These are phyloP conservation scores for Calendula officinalis DNA, from an alignment of 129 eudicot species.

Conservation along the genomic window DNA sequence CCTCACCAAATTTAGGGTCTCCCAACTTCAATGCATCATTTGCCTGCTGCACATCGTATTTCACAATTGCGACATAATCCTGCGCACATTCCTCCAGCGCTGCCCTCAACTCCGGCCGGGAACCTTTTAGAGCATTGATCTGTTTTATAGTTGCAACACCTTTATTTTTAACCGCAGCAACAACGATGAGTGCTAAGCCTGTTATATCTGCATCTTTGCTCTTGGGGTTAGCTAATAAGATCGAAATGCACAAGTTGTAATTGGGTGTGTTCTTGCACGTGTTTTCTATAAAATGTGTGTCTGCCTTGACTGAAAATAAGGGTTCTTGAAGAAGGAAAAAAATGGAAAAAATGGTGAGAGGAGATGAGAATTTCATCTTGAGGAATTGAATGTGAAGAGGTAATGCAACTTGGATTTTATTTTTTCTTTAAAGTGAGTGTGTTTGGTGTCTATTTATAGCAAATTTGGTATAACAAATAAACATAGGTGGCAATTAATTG, in stretches of 20 bases:
- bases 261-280: constrained; percentile 45
- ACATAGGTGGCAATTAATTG: too few species aligned
- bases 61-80: constrained; percentile 28
- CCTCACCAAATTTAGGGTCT: constrained; percentile 49
- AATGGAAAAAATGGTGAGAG: constrained; percentile 16
- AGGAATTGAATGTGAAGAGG: background rate
- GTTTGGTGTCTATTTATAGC: constrained; percentile 14
- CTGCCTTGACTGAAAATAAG: constrained; percentile 22
- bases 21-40: constrained; percentile 31
- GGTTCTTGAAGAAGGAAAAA: constrained; percentile 22
- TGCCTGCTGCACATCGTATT: constrained; percentile 32
- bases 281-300: constrained; percentile 28
- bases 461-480: background rate
- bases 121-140: background rate
- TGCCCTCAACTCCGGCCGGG: constrained; percentile 6
- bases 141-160: constrained; percentile 11
- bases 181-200: constrained; percentile 36
- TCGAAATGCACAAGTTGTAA: constrained; percentile 31
- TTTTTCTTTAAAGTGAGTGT: background rate
- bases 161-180: constrained; percentile 32
- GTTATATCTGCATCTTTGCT: constrained; percentile 44
- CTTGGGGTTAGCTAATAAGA: constrained; percentile 31
- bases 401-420: background rate
- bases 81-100: constrained; percentile 27
- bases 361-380: constrained; percentile 11